These are phyloP conservation scores for Xerocomellus chrysenteron DNA, from an alignment of 768 basidiomycete species.

Conservation along the genomic window DNA sequence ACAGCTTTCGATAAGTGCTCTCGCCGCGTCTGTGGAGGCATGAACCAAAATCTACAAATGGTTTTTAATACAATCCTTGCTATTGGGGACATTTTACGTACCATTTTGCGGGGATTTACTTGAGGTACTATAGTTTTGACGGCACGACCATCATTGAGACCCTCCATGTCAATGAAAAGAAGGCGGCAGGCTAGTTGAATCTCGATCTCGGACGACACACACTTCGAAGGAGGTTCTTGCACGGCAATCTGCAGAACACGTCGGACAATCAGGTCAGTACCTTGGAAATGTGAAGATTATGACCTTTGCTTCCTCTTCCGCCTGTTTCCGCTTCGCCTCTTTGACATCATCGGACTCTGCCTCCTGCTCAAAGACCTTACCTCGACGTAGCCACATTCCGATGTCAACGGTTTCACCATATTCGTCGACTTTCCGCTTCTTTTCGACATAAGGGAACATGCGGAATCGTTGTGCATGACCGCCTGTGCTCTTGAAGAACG, in stretches of 20 bases:
- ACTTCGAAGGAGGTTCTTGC: constrained; percentile 90
- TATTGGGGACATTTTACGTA: constrained; percentile 31
- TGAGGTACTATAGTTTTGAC: constrained; percentile 96
- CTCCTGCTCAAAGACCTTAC: constrained; percentile 88
- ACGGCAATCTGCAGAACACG: constrained; percentile 56
- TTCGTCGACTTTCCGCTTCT: constrained; percentile 87
- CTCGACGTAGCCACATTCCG: constrained; percentile 92
- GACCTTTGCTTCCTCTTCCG: constrained; percentile 78
- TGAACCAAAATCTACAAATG: constrained; percentile 79
- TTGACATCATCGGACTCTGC: constrained; percentile 79
- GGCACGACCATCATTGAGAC: constrained; percentile 93
- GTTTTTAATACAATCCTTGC: not conserved
- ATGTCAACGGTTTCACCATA: constrained; percentile 96
- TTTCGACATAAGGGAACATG: constrained; percentile 97
- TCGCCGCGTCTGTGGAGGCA: constrained; percentile 64
- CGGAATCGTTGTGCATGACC: constrained; percentile 78
- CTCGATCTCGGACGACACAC: constrained; percentile 68
- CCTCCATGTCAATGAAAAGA: constrained; percentile 94
- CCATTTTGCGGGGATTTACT: constrained; percentile 95
- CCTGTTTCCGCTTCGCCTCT: constrained; percentile 63
- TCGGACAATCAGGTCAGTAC: constrained; percentile 4
- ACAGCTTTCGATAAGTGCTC: constrained; percentile 76
- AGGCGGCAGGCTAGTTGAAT: constrained; percentile 84
- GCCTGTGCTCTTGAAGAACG: constrained; percentile 81
- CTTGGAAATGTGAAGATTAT: not conserved